Evolutionary conservation across 2,329 filamentous ascomycete species (phyloP), one percentile per base, ranked within the genome.

Genomic region (Nemania diffusa): DNA sequence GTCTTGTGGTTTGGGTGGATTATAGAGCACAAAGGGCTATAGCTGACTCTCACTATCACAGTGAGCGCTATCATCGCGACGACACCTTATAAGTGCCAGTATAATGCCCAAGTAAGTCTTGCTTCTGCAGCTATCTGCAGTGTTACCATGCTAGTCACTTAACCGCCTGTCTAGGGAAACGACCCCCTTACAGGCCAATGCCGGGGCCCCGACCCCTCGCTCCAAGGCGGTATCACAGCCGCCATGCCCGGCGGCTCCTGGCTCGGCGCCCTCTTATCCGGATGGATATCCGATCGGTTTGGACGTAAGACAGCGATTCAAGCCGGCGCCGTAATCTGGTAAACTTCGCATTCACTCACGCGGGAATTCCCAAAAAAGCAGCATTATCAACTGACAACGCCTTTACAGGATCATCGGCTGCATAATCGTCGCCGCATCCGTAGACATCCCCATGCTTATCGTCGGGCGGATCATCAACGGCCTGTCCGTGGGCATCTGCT

Each of bases 231-330:
- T 55, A 92, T 92, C 74, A 90, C 88, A 0, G 90, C 91, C 24
- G 82, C 89, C 56, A 92, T 92, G 89, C 87, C 90, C 24, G 90
- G 85, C 60, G 91, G 91, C 37, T 92, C 90, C 0, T 92, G 88
- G 81, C 78, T 90, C 26, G 90, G 89, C 68, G 87, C 90, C 57
- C 79, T 91, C 17, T 61, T 83, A 53, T 90, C 88, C 52, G 88
- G 88, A 50, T 84, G 83, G 72, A 71, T 90, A 15, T 87, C 88
- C 1, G 89, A 91, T 75, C 81, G 72, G 1, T 76, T 88, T 27
- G 80, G 72, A 69, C 83, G 73, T 58, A 86, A 85, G 75, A 81
- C 76, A 5, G 79, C 84, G 11, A 85, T 87, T 73, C 84, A 85
- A 77, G 74, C 83, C 34, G 84, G 84, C 9, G 82, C 81, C 15